Conservation (phyloP, 2,329 filamentous ascomycete genomes). For the Neonectria sp. region DNA sequence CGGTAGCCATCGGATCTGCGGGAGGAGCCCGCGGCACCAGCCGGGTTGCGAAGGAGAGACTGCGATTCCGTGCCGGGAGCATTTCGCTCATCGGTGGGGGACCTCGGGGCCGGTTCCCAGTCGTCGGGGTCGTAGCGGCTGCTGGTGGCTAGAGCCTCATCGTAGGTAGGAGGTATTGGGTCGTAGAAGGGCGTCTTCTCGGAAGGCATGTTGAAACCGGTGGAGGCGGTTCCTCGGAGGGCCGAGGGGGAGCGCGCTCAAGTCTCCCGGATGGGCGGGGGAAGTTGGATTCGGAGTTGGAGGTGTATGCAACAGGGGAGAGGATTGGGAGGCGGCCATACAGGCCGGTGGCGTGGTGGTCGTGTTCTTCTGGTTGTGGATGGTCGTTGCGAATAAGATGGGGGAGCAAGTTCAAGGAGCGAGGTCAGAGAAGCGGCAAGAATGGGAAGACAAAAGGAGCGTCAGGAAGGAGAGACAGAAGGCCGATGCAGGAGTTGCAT, state of each 20-base stretch:
- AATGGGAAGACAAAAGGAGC: constrained; percentile 39
- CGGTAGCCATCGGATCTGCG: constrained; percentile 75
- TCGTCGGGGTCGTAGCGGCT: constrained; percentile 52
- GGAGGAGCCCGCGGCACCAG: constrained; percentile 56
- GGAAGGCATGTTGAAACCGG: constrained; percentile 51
- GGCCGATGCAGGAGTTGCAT: constrained; percentile 41
- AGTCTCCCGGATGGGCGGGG: constrained; percentile 20
- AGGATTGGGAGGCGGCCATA: constrained; percentile 35
- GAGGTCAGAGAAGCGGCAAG: constrained; percentile 34
- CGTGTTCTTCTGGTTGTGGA: constrained; percentile 13
- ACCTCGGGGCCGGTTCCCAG: constrained; percentile 50
- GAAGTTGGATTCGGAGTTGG: constrained; percentile 10
- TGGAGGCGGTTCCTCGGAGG: constrained; percentile 22
- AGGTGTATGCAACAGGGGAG: constrained; percentile 19
- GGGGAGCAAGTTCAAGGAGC: constrained; percentile 17
- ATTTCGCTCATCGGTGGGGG: constrained; percentile 68
- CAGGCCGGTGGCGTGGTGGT: constrained; percentile 30
- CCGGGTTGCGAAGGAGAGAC: constrained; percentile 76
- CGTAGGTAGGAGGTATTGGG: constrained; percentile 60
- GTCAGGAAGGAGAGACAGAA: constrained; percentile 47
- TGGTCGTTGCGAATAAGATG: constrained; percentile 9
- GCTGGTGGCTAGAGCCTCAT: constrained; percentile 57
- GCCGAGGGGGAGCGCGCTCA: constrained; percentile 12
- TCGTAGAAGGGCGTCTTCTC: constrained; percentile 61
- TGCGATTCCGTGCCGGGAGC: constrained; percentile 83